Percentiles rank a stretch among this genome's conserved stretches.
Conservation (phyloP, 176 grass and related monocot genomes). For the Olyra latifolia region DNA sequence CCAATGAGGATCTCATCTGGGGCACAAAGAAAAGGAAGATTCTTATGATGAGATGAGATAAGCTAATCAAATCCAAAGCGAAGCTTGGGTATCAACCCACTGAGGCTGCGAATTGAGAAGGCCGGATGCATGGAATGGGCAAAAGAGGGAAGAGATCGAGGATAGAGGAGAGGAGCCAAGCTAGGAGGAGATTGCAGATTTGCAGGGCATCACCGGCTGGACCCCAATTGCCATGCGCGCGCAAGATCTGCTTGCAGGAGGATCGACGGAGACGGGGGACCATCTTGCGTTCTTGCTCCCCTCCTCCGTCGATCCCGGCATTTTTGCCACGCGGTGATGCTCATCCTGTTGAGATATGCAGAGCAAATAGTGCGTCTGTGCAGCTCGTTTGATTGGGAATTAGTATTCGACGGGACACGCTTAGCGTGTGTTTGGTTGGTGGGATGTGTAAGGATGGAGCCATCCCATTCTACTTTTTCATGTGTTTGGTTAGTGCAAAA, state of each 20-base stretch:
- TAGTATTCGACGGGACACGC: background rate
- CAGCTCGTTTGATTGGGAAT: background rate
- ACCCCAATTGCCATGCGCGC: slow-evolving; percentile 2
- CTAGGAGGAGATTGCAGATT: background rate
- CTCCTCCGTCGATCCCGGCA: background rate
- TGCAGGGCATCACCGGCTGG: background rate
- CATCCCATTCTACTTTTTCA: too few species aligned
- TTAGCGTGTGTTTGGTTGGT: too few species aligned
- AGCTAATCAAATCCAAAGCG: slow-evolving; percentile 4
- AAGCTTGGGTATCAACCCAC: background rate
- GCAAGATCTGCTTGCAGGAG: slow-evolving; percentile 12
- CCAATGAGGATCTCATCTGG: background rate
- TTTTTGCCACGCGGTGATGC: background rate
- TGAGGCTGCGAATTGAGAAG: background rate
- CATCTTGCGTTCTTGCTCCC: background rate
- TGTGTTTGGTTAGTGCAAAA: too few species aligned
- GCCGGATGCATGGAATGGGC: background rate
- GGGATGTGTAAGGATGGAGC: too few species aligned
- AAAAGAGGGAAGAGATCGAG: background rate
- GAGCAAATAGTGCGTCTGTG: background rate
- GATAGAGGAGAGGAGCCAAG: background rate
- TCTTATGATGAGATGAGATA: background rate
- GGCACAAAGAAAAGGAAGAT: background rate
- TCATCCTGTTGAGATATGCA: slow-evolving; percentile 6
- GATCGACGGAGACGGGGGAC: background rate